These are phyloP conservation scores for Limonium bicolor DNA, from an alignment of 148 eudicot genomes.

Conservation along the genomic window DNA sequence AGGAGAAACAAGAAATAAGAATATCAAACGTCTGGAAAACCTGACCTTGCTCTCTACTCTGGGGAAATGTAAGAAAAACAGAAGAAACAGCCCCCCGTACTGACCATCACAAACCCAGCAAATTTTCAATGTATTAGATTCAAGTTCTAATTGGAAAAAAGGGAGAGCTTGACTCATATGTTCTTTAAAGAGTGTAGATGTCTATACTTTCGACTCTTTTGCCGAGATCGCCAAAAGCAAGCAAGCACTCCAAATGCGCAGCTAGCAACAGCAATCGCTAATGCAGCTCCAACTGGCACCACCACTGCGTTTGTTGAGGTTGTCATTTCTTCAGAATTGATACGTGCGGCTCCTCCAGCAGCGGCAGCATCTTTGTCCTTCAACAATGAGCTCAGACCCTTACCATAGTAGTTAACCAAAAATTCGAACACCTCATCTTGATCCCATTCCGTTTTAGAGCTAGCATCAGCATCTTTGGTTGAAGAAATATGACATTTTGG, in stretches of 20 bases:
- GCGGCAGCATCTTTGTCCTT: slow-evolving; percentile 26
- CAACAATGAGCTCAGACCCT: slow-evolving; percentile 28
- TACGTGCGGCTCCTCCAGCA: slow-evolving; percentile 8
- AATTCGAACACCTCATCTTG: slow-evolving; percentile 64
- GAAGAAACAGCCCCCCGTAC: background rate
- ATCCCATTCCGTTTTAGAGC: slow-evolving; percentile 36
- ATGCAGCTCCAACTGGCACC: slow-evolving; percentile 83
- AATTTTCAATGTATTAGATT: background rate
- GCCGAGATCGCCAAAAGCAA: slow-evolving; percentile 92
- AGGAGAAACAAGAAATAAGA: slow-evolving; percentile 10
- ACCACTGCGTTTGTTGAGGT: slow-evolving; percentile 47
- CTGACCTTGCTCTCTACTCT: background rate
- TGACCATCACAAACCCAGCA: slow-evolving; percentile 1
- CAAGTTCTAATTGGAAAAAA: slow-evolving; percentile 7
- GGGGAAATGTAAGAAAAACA: background rate
- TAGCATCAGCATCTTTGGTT: slow-evolving; percentile 11
- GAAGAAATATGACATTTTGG: slow-evolving; percentile 46
- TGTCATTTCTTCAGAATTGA: slow-evolving; percentile 27
- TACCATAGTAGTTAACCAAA: slow-evolving; percentile 62
- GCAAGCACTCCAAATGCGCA: slow-evolving; percentile 94
- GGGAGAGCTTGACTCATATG: slow-evolving; percentile 40
- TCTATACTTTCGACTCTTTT: slow-evolving; percentile 93
- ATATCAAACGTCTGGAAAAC: slow-evolving; percentile 1
- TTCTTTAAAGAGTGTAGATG: slow-evolving; percentile 71
- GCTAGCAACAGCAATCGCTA: slow-evolving; percentile 86